phyloP scores from a whole-genome alignment of 495 filamentous ascomycete genomes.

The Stereocaulon alpinum region DNA sequence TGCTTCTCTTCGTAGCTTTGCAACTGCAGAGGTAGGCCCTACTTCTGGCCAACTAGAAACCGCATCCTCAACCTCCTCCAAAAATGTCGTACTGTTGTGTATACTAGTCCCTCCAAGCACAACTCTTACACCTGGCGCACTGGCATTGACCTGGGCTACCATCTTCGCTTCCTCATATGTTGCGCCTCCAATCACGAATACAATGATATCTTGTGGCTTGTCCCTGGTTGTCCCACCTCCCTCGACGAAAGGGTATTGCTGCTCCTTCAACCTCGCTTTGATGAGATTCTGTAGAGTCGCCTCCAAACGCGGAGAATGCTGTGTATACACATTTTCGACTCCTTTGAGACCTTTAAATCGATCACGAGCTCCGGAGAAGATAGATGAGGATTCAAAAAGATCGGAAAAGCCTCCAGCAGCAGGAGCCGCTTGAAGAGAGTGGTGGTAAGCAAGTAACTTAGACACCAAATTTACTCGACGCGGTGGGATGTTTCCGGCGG shows the following conservation, averaged over 20 bases:
- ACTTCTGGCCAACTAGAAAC: conserved; percentile 73
- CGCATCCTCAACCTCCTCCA: conserved; percentile 77
- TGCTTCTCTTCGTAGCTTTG: conserved; percentile 57
- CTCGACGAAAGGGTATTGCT: conserved; percentile 87
- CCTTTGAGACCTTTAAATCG: conserved; percentile 93
- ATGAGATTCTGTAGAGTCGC: conserved; percentile 82
- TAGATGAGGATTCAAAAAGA: conserved; percentile 80
- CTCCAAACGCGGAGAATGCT: conserved; percentile 85
- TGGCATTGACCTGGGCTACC: conserved; percentile 84
- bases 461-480: conserved; percentile 62
- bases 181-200: conserved; percentile 85
- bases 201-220: conserved; percentile 91
- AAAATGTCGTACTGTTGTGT: conserved; percentile 75
- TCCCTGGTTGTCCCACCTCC: conserved; percentile 73
- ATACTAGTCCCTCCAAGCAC: conserved; percentile 78
- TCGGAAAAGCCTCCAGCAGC: conserved; percentile 69
- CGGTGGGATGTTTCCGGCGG: conserved; percentile 62
- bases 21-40: conserved; percentile 56
- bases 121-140: conserved; percentile 75
- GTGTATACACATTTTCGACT: conserved; percentile 97
- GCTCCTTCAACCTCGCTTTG: conserved; percentile 74
- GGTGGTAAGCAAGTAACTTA: conserved; percentile 71
- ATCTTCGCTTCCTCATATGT: conserved; percentile 97
- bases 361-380: conserved; percentile 81
- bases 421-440: conserved; percentile 65